Evolutionary conservation across 257 asterid species (phyloP), one percentile per base, ranked within the genome.

Genomic region (Scutellaria minor): DNA sequence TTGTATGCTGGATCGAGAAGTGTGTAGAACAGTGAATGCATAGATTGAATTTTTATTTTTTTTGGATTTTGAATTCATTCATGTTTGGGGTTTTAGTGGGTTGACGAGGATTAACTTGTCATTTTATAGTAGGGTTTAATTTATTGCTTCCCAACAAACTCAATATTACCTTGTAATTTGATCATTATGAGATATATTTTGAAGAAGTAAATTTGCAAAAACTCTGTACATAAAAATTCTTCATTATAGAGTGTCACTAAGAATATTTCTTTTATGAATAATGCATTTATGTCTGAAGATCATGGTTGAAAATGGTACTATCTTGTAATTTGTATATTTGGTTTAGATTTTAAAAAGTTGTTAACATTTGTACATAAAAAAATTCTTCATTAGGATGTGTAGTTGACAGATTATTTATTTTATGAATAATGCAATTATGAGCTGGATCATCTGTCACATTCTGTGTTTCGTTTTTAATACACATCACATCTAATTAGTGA

Each of bases 21-120:
- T 27, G 24, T 27, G 31, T 27, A 53, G 71, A 46, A 66, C 10
- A 48, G 61, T 51, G 6, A 51, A 9, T 51, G 6, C n/a, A 35
- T 54, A 51, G 61, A 51, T 61, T 66, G 14, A 3, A 35, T 65
- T 65, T 46, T 12, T 47, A 2, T 65, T 15, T 46, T 13, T 47
- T 18, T n/a, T n/a, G 59, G 59, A 45, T 13, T 66, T 68, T 14
- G 12, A 42, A 24, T 48, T 20, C 39, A 13, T 72, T 66, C 37
- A 5, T 22, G 18, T 8, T 52, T 60, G 77, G 44, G 64, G 64
- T 69, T 68, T 48, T n/a, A 70, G 59, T 45, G 39, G 12, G 52
- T 35, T 41, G 24, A 39, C 9, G 69, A 66, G 76, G 87, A 62
- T 84, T 72, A 7, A 68, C 56, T 66, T 70, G 88, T 79, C 66